Conservation (phyloP, 73 alveolate species). For the Symbiodinium pilosum region DNA sequence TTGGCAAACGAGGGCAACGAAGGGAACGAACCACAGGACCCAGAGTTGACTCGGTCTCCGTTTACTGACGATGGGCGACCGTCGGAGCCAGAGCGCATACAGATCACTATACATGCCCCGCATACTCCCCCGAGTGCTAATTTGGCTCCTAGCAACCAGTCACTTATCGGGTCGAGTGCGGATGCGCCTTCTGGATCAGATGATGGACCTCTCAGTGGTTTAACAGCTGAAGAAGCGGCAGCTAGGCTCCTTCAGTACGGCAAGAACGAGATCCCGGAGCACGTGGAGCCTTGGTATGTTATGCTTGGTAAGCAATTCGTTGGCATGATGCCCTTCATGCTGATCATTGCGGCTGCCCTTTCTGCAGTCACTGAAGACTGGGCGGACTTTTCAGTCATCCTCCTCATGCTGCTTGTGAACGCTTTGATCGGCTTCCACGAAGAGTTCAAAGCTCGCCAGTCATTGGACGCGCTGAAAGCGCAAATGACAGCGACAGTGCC, state of each 20-base stretch:
- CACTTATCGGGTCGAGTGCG: not conserved
- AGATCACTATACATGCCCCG: not conserved
- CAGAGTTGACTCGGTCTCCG: slow-evolving; percentile 10
- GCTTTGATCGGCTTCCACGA: slow-evolving; percentile 72
- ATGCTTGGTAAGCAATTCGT: slow-evolving; percentile 87
- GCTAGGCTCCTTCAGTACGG: slow-evolving; percentile 43
- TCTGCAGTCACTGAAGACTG: slow-evolving; percentile 55
- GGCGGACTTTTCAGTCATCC: slow-evolving; percentile 70
- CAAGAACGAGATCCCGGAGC: slow-evolving; percentile 76
- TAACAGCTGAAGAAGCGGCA: slow-evolving; percentile 41
- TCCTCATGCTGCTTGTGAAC: slow-evolving; percentile 63
- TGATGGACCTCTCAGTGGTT: slow-evolving; percentile 24
- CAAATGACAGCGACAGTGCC: slow-evolving; percentile 39
- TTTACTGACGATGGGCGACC: not conserved
- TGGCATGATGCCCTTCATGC: slow-evolving; percentile 86
- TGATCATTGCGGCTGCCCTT: slow-evolving; percentile 41
- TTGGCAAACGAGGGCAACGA: too few relatives aligned
- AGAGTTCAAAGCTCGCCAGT: slow-evolving; percentile 82
- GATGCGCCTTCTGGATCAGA: not conserved
- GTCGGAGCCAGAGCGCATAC: not conserved
- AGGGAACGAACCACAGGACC: not conserved
- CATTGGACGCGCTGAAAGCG: slow-evolving; percentile 70
- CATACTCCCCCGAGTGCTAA: not conserved
- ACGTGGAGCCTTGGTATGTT: slow-evolving; percentile 82
- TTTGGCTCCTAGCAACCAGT: not conserved